These are phyloP conservation scores for Albugo candida DNA, from an alignment of 352 stramenopile genomes.

Conservation along the genomic window DNA sequence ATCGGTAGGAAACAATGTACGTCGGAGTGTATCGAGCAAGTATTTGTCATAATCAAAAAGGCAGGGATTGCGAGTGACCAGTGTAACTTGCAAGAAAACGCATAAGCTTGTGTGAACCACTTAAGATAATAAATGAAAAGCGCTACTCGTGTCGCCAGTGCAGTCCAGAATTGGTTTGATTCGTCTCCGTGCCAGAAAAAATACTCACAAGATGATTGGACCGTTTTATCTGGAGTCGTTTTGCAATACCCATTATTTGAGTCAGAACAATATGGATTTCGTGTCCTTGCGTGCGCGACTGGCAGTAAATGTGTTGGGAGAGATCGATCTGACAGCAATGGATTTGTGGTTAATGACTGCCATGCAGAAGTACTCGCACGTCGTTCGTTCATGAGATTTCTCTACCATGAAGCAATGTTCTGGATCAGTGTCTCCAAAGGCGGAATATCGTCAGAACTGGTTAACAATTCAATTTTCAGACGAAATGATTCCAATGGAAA, in stretches of 20 bases:
- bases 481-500: background rate
- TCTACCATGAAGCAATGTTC: conserved; percentile 61
- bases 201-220: conserved; percentile 28
- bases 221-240: conserved; percentile 38
- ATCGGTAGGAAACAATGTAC: no score
- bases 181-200: conserved; percentile 38
- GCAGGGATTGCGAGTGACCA: no score
- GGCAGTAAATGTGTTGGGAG: conserved; percentile 68
- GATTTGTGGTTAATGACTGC: conserved; percentile 80
- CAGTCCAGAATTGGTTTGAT: conserved; percentile 43
- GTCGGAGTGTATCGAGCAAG: no score
- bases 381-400: conserved; percentile 61
- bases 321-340: conserved; percentile 37
- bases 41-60: no score
- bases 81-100: no score
- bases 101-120: no score
- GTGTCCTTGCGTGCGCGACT: conserved; percentile 31
- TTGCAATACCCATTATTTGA: conserved; percentile 7
- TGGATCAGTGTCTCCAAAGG: conserved; percentile 4
- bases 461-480: conserved; percentile 23
- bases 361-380: conserved; percentile 84
- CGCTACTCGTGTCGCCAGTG: conserved; percentile 16
- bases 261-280: conserved; percentile 6
- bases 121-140: background rate
- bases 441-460: conserved; percentile 2